Conservation (phyloP, 495 filamentous ascomycete genomes). For the Xylaria flabelliformis region DNA sequence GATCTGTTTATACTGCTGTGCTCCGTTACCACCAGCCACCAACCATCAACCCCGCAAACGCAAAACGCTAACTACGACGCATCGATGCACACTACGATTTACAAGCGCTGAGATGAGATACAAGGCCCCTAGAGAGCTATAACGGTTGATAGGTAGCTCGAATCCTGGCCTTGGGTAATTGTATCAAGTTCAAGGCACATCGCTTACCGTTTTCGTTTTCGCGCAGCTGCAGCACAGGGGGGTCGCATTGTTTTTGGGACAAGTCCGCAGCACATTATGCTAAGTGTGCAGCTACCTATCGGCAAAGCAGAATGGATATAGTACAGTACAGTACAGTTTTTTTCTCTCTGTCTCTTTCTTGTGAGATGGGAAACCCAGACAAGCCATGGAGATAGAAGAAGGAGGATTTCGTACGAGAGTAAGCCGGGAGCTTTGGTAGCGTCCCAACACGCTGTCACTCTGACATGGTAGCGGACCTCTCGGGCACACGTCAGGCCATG, state of each 20-base stretch:
- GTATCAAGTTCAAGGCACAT: background rate
- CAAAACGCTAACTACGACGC: slow-evolving; percentile 16
- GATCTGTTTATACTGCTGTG: slow-evolving; percentile 4
- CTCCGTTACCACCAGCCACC: background rate
- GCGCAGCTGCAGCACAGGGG: slow-evolving; percentile 22
- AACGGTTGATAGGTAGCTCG: background rate
- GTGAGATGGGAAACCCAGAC: background rate
- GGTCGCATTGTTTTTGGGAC: slow-evolving; percentile 10
- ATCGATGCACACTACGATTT: background rate
- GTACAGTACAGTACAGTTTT: slow-evolving; percentile 2
- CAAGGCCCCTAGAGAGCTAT: slow-evolving; percentile 11
- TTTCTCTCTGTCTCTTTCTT: background rate
- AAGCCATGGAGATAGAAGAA: background rate
- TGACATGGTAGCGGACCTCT: slow-evolving; percentile 6
- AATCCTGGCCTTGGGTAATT: slow-evolving; percentile 1
- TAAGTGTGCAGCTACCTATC: background rate
- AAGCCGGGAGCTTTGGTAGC: slow-evolving; percentile 7
- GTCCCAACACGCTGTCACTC: slow-evolving; percentile 18
- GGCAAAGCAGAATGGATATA: background rate
- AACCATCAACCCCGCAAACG: slow-evolving; percentile 11
- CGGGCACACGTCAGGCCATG: slow-evolving; percentile 10
- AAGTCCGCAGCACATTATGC: background rate
- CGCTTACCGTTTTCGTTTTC: slow-evolving; percentile 11
- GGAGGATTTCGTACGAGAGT: slow-evolving; percentile 6
- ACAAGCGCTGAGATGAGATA: slow-evolving; percentile 6